A percentile compares a stretch with the other conserved stretches of the same genome.
phyloP scores from a whole-genome alignment of 441 rosid species.

The Euphorbia schlechtendalii region DNA sequence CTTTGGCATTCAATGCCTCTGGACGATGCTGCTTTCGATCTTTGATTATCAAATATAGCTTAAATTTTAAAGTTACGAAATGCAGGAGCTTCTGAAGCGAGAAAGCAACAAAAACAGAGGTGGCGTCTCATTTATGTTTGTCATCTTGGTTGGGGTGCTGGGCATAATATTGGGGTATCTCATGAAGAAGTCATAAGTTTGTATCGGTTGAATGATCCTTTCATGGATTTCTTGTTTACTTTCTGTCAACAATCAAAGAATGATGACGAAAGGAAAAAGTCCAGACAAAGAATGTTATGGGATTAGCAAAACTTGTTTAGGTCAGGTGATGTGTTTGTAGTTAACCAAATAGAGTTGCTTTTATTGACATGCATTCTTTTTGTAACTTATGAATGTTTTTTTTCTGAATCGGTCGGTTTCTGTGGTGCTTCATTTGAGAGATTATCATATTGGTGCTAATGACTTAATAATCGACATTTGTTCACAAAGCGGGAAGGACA shows the following conservation, averaged over 20 bases:
- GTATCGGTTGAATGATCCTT: background rate
- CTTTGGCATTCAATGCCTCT: background rate
- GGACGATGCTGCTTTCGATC: background rate
- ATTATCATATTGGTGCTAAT: constrained; percentile 19
- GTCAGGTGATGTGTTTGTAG: constrained; percentile 24
- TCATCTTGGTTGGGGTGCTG: constrained; percentile 47
- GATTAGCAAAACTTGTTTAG: constrained; percentile 31
- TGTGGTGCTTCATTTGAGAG: constrained; percentile 13
- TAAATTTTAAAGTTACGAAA: constrained; percentile 8
- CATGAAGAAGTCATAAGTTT: constrained; percentile 41
- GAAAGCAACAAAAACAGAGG: constrained; percentile 38
- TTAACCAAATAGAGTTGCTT: constrained; percentile 10
- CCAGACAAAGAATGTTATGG: constrained; percentile 17
- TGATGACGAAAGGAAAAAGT: constrained; percentile 25
- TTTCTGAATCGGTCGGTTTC: background rate
- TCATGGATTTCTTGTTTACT: constrained; percentile 14
- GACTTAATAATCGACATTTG: constrained; percentile 21
- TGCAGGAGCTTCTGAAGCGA: constrained; percentile 52
- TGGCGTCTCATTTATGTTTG: constrained; percentile 44
- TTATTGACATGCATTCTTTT: constrained; percentile 38
- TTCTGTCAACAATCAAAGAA: constrained; percentile 26
- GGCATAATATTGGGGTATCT: constrained; percentile 59
- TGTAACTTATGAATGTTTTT: constrained; percentile 22
- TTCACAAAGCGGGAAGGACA: constrained; percentile 16
- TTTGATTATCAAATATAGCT: constrained; percentile 6